Evolutionary conservation across 768 basidiomycete genomes (phyloP), one percentile per base, ranked within the genome.

Genomic region (Gymnopilus dilepis): DNA sequence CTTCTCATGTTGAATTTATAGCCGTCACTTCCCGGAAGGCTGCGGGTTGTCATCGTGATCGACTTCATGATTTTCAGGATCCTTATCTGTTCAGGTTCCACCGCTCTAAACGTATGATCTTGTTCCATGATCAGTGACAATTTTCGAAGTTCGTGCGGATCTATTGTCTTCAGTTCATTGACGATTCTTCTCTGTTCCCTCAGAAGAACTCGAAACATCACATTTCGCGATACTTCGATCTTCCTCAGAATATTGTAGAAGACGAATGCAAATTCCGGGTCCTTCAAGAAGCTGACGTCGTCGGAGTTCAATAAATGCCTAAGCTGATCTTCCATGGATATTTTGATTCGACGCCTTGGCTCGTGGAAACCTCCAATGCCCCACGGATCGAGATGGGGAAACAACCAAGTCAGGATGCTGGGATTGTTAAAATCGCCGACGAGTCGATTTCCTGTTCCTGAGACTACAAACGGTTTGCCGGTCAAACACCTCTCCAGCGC

Each of bases 401-500:
- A 48, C 9, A 48, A 22, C 45, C 45, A 48, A 3, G 45, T 26
- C 13, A 48, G 13, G 13, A 48, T 48, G 28, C 24, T 26, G 21
- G 45, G 45, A 17, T 48, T 48, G 45, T 48, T 26, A 26, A 48
- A 48, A 7, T 48, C 45, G 6, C 22, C 22, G 4, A 48, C 2
- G 9, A 30, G 12, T 3, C 13, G 22, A 24, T 13, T 26, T 6
- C 45, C 45, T 6, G 22, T 48, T 2, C 45, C 45, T 3, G 22
- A 48, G 1, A 12, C 22, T 11, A 48, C 28, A 12, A 48, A 48
- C 21, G 45, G 45, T 22, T 48, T 48, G 22, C 45, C 45, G 12
- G 22, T 9, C 4, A 48, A 24, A 48, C 45, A 48, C 12, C 45
- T 24, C 12, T 47, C 17, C 4, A 65, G 12, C 11, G 64, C 64